phyloP scores from a whole-genome alignment of 1,139 yeast genomes.

The Debaryomycetaceae sp. region DNA sequence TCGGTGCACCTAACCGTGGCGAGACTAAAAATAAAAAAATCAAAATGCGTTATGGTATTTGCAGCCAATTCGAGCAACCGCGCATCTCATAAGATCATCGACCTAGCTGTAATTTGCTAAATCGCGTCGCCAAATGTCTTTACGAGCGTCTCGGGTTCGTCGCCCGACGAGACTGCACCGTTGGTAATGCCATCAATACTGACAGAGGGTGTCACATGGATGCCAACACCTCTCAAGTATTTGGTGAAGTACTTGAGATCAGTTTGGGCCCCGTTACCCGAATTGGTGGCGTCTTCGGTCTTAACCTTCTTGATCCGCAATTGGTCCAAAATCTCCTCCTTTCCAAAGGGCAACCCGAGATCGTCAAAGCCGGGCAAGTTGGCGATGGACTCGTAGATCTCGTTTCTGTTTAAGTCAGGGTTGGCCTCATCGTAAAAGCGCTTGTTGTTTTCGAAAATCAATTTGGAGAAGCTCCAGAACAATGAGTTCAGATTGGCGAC shows the following conservation, averaged over 20 bases:
- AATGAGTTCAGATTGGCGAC: slow-evolving; percentile 21
- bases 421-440: slow-evolving; percentile 62
- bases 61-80: no score
- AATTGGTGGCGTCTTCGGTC: slow-evolving; percentile 35
- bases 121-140: slow-evolving; percentile 18
- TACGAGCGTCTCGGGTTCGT: slow-evolving; percentile 29
- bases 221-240: slow-evolving; percentile 70
- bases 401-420: slow-evolving; percentile 48
- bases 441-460: slow-evolving; percentile 49
- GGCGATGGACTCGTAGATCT: slow-evolving; percentile 54
- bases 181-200: slow-evolving; percentile 61
- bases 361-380: slow-evolving; percentile 41
- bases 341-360: slow-evolving; percentile 30
- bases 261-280: slow-evolving; percentile 53
- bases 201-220: slow-evolving; percentile 85
- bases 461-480: slow-evolving; percentile 62
- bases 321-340: slow-evolving; percentile 31
- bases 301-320: slow-evolving; percentile 23
- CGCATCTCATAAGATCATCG: no score
- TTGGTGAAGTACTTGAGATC: slow-evolving; percentile 74
- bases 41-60: no score
- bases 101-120: no score
- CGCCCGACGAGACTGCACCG: slow-evolving; percentile 35
- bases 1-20: no score
- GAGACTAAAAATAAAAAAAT: no score